These are phyloP conservation scores for Crithidia mellificae DNA, from an alignment of 208 protist genomes.

Conservation along the genomic window DNA sequence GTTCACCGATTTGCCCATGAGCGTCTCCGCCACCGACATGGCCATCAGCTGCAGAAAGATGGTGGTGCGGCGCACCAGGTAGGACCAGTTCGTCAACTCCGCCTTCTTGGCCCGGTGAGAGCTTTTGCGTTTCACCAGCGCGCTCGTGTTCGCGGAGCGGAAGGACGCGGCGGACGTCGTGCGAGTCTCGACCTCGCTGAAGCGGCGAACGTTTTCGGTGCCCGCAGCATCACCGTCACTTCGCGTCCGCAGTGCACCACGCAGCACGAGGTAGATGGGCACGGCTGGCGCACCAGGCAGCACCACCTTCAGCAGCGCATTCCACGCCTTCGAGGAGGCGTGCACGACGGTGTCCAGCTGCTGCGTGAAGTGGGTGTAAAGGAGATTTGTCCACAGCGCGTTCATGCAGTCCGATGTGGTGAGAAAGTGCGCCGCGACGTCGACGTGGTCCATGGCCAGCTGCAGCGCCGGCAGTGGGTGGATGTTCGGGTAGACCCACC, in stretches of 20 bases:
- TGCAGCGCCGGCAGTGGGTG: conserved; percentile 73
- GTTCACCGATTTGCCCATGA: conserved; percentile 20
- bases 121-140: conserved; percentile 8
- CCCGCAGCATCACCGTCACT: neutral
- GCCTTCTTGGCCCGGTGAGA: neutral
- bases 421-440: conserved; percentile 47
- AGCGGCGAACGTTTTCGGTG: neutral
- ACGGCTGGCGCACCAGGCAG: conserved; percentile 70
- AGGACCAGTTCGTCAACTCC: conserved; percentile 46
- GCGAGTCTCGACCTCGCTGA: neutral
- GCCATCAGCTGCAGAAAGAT: conserved; percentile 59
- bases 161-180: neutral
- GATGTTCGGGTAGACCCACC: conserved; percentile 71
- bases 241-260: conserved; percentile 11
- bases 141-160: neutral
- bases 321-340: conserved; percentile 55
- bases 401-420: conserved; percentile 51
- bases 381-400: conserved; percentile 81
- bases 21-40: conserved; percentile 47
- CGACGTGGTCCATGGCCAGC: conserved; percentile 57
- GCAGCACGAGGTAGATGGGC: conserved; percentile 67
- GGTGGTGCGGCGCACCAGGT: conserved; percentile 39
- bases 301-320: conserved; percentile 57
- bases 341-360: conserved; percentile 53
- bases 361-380: conserved; percentile 70